Evolutionary conservation across 148 eudicot species (phyloP), one percentile per base, ranked within the genome.

Genomic region (Salicornia ramosissima): DNA sequence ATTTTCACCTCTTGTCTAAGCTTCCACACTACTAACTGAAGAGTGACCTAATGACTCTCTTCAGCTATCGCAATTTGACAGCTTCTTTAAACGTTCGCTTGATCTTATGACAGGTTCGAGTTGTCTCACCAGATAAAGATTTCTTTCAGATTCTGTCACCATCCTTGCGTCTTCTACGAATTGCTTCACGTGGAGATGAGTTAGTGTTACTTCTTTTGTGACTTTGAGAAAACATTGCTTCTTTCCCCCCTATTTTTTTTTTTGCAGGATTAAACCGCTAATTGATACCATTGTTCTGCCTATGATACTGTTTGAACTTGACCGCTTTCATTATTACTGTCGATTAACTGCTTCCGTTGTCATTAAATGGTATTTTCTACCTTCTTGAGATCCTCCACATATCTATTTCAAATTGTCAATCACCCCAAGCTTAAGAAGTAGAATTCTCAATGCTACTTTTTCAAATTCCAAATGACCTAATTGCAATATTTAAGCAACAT

Each of bases 91-190:
- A 18, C 46, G 28, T n/a, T 10, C 51, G n/a, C 40, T 16, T 26
- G 33, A 70, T 66, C 58, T 60, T 59, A 11, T 75, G 65, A 52
- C 83, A 94, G 99, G 99, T 94, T 57, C 84, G 99, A 68, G 93
- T 94, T 72, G 99, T 94, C 81, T 94, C 99, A 74, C 99, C 99
- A 53, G 99, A 94, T 81, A 94, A 91, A 83, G 99, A 94, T 74
- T 94, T 94, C 75, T 94, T 94, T 75, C 99, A 94, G 86, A 84
- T 94, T 77, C 77, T 94, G 68, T 94, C 99, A 65, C 97, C 99
- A 62, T 91, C 97, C 33, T 79, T 94, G 77, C 97, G 99, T 64
- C 96, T 94, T 69, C 71, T 94, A 71, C 85, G 99, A 80, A 87
- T 84, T 67, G 96, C 97, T 70, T 87, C 96, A 69, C 99, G 96